Percentiles rank a stretch among this genome's conserved stretches.
phyloP scores from a whole-genome alignment of 768 basidiomycete genomes.

The Pleurotus eryngii region DNA sequence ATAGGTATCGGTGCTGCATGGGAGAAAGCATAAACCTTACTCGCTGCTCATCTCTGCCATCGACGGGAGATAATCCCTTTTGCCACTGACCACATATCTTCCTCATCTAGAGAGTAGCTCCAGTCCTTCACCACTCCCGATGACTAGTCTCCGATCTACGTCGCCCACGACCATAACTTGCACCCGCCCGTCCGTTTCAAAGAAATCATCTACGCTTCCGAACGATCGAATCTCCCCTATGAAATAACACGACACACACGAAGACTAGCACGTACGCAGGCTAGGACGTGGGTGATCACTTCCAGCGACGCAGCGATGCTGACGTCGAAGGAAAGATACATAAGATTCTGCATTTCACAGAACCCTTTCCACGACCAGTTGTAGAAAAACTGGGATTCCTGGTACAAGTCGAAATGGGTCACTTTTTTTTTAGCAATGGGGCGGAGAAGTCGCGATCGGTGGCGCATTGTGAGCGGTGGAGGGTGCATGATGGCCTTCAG shows the following conservation, averaged over 20 bases:
- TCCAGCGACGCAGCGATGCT: slow-evolving; percentile 8
- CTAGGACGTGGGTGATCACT: slow-evolving; percentile 3
- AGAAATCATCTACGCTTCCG: no score
- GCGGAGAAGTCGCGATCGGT: slow-evolving; percentile 14
- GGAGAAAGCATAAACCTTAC: no score
- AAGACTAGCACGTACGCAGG: slow-evolving; percentile 5
- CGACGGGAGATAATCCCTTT: no score
- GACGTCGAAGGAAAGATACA: slow-evolving; percentile 11
- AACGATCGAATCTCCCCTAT: not conserved
- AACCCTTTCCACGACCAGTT: slow-evolving; percentile 14
- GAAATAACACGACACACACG: slow-evolving; percentile 10
- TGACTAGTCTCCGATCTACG: slow-evolving; percentile 8
- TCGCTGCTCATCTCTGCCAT: no score
- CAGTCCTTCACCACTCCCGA: slow-evolving; percentile 12
- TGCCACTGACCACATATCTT: no score
- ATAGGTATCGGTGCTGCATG: no score
- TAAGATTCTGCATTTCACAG: slow-evolving; percentile 2
- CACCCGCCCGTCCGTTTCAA: no score
- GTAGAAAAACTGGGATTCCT: slow-evolving; percentile 11
- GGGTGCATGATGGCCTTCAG: slow-evolving; percentile 9
- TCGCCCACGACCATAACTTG: not conserved
- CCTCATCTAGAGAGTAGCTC: not conserved
- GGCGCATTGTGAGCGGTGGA: slow-evolving; percentile 2
- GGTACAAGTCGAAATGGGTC: slow-evolving; percentile 14
- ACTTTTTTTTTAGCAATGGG: slow-evolving; percentile 8